Evolutionary conservation across 2,329 filamentous ascomycete genomes (phyloP).

Genomic region (Sporothrix brasiliensis): DNA sequence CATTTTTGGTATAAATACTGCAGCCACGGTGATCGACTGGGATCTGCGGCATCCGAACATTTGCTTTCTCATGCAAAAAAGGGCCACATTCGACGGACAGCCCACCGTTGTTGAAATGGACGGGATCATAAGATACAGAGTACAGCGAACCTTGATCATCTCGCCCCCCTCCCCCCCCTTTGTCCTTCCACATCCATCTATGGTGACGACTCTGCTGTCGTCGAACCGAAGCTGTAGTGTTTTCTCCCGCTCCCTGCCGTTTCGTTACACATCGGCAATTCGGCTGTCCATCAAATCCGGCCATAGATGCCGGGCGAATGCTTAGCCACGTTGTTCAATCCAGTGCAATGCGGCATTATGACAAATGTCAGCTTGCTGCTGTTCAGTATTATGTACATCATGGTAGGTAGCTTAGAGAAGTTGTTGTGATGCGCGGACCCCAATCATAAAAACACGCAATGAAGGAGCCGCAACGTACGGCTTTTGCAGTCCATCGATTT

Average conservation of each 20-base stretch:
- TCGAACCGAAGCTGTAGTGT: background rate
- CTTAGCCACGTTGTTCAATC: background rate
- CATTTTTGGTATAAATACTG: background rate
- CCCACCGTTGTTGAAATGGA: background rate
- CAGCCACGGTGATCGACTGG: conserved; percentile 15
- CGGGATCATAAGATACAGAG: background rate
- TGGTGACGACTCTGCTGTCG: background rate
- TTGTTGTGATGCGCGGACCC: no score
- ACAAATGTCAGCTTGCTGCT: background rate
- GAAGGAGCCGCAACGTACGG: background rate
- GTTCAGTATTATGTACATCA: no score
- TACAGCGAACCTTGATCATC: background rate
- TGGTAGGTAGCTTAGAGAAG: no score
- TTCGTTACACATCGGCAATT: conserved; percentile 22
- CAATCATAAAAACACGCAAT: background rate
- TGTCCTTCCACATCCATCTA: no score
- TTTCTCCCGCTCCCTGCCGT: background rate
- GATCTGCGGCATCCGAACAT: conserved; percentile 26
- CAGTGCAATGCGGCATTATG: no score
- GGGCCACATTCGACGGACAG: background rate
- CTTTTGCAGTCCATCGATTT: background rate
- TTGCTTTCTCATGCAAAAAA: conserved; percentile 11
- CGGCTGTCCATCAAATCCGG: background rate
- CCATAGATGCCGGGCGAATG: conserved; percentile 7
- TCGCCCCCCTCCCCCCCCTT: no score